Conservation (phyloP, 169 alveolate genomes). For the Cardiosporidium cionae region DNA sequence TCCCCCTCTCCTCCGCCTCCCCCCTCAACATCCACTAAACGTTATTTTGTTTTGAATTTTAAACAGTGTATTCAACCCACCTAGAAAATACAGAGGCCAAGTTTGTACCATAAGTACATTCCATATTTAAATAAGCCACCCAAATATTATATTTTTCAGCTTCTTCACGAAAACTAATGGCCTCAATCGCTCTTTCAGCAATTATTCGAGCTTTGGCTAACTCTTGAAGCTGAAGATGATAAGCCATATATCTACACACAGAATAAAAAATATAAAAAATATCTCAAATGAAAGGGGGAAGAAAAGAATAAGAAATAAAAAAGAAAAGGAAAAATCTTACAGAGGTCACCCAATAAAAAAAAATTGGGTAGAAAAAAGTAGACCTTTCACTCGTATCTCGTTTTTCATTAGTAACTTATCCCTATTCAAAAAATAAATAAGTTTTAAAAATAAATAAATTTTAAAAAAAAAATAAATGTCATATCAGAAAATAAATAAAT, state of each 20-base stretch:
- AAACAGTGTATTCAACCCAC: no score
- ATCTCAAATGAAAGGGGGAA: background rate
- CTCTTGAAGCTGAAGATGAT: conserved; percentile 42
- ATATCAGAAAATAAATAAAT: no score
- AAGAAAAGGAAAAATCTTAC: background rate
- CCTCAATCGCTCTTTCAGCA: conserved; percentile 54
- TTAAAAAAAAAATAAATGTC: no score
- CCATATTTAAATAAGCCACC: conserved; percentile 57
- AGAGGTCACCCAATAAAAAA: background rate
- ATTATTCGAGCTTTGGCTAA: conserved; percentile 44
- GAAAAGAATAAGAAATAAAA: background rate
- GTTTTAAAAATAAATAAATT: background rate
- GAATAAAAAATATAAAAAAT: background rate
- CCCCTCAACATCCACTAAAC: no score
- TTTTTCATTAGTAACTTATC: background rate
- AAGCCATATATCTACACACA: conserved; percentile 48
- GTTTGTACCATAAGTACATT: conserved; percentile 41
- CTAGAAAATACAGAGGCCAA: conserved; percentile 6
- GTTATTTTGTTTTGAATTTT: no score
- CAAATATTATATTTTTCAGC: conserved; percentile 49
- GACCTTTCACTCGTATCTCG: background rate
- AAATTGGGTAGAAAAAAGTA: background rate
- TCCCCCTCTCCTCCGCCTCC: no score
- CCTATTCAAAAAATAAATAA: no score
- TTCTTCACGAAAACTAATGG: conserved; percentile 35